Evolutionary conservation across 2,329 filamentous ascomycete species (phyloP).

Genomic region (Metarhizium rileyi): DNA sequence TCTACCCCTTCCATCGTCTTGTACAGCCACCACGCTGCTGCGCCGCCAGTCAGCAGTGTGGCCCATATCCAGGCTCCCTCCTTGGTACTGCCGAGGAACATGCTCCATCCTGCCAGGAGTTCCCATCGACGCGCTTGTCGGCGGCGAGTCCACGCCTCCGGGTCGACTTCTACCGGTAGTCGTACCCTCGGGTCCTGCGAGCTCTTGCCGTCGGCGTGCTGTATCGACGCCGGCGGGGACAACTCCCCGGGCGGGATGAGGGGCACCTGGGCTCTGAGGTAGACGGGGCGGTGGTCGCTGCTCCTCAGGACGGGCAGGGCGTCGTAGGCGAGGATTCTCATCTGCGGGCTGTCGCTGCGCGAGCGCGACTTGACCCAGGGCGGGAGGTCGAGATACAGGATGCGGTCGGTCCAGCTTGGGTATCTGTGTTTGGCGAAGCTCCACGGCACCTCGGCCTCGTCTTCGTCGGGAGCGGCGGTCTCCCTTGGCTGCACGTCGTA

Average conservation of each 20-base stretch:
- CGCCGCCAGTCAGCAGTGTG: slow-evolving; percentile 30
- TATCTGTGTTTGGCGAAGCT: slow-evolving; percentile 73
- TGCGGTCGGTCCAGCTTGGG: slow-evolving; percentile 88
- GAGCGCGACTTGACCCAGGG: slow-evolving; percentile 33
- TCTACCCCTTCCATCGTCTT: slow-evolving; percentile 5
- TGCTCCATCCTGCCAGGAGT: slow-evolving; percentile 41
- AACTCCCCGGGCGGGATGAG: slow-evolving; percentile 36
- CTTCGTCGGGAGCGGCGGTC: slow-evolving; percentile 13
- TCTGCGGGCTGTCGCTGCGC: slow-evolving; percentile 15
- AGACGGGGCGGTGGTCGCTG: slow-evolving; percentile 83
- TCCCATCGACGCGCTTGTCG: slow-evolving; percentile 35
- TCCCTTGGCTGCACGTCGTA: slow-evolving; percentile 42
- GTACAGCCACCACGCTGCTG: slow-evolving; percentile 36
- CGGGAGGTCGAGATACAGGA: slow-evolving; percentile 63
- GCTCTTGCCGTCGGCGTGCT: slow-evolving; percentile 7
- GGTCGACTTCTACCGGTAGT: slow-evolving; percentile 43
- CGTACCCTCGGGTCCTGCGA: slow-evolving; percentile 31
- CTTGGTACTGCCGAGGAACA: slow-evolving; percentile 44
- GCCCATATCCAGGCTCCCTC: slow-evolving; percentile 37
- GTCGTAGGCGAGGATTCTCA: slow-evolving; percentile 57
- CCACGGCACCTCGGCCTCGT: slow-evolving; percentile 41
- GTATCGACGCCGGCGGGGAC: slow-evolving; percentile 18
- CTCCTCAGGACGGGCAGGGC: slow-evolving; percentile 70
- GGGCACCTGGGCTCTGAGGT: slow-evolving; percentile 58
- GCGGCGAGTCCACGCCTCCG: slow-evolving; percentile 44